These are phyloP conservation scores for Ophioceras dolichostomum DNA, from an alignment of 2,329 filamentous ascomycete genomes.

Conservation along the genomic window DNA sequence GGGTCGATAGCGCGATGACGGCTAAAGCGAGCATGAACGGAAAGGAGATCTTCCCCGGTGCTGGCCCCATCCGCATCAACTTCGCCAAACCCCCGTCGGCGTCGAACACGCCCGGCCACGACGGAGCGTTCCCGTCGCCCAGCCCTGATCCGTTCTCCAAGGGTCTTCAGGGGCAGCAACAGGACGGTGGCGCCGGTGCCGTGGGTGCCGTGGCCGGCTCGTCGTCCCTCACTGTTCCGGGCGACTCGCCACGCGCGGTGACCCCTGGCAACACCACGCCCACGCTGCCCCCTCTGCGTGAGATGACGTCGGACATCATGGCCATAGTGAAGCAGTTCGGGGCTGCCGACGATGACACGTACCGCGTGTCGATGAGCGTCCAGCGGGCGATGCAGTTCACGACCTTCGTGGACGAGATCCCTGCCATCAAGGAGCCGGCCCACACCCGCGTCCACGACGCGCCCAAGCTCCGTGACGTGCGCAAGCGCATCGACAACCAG, in stretches of 20 bases:
- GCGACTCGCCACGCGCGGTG: not conserved
- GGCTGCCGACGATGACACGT: conserved; percentile 65
- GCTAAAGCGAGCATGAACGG: conserved; percentile 84
- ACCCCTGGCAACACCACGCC: conserved; percentile 33
- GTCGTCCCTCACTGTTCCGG: not conserved
- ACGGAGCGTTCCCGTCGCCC: conserved; percentile 78
- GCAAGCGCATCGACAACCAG: conserved; percentile 95
- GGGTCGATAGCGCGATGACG: conserved; percentile 76
- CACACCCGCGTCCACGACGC: conserved; percentile 87
- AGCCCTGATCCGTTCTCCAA: conserved; percentile 76
- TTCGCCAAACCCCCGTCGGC: conserved; percentile 93
- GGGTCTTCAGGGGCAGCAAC: conserved; percentile 14
- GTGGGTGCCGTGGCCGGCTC: conserved; percentile 10
- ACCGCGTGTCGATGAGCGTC: conserved; percentile 60
- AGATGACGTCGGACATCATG: conserved; percentile 73
- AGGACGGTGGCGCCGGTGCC: conserved; percentile 32
- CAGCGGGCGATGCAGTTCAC: conserved; percentile 66
- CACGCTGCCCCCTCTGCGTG: conserved; percentile 58
- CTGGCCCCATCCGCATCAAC: conserved; percentile 87
- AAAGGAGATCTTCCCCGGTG: conserved; percentile 96
- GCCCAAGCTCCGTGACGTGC: conserved; percentile 85
- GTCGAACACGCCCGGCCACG: conserved; percentile 78
- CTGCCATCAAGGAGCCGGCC: conserved; percentile 76
- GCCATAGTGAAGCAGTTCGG: conserved; percentile 84
- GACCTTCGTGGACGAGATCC: conserved; percentile 69